Base-by-base conservation (phyloP, 2,329 filamentous ascomycete genomes). In the Metarhizium humberi region DNA sequence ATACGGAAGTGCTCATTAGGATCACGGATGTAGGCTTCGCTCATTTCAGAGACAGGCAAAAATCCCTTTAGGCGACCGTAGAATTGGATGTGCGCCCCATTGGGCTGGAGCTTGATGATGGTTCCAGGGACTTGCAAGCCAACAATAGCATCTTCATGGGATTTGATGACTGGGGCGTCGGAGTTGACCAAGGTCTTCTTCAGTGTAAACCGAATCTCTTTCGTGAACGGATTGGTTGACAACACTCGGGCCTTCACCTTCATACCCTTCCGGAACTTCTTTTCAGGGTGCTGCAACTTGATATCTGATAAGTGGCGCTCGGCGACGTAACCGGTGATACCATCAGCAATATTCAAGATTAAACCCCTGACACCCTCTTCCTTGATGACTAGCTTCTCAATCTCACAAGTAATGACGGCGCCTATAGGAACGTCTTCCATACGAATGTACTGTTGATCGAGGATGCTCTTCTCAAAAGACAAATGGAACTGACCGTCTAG, bases 141-240 rank as follows among this genome's bases (percentile, higher is more conserved):
- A 54, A 87, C 78, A 13, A 78, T 73, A 25, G 95, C 82, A 49
- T 86, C 81, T n/a, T 84, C 79, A 64, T 91, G 95, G 14, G 85
- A 81, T 60, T 87, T 84, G 77, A 95, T 87, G 10, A 89, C 80
- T n/a, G 84, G 76, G 0, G 85, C 81, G 55, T 96, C 92, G 0
- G 90, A 94, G 71, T 96, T 95, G 61, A 99, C 83, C 18, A 99
- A 77, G 1, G 89, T 89, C 75, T 97, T 99, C 77, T 97, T 99
- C 62, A 99, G 70, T 0, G 94, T 97, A 60, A 99, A 78, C 36
- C 88, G 86, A 61, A 97, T 80, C 66, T 91, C 87, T 56, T 86
- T 85, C 72, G 87, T 92, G 52, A 81, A 78, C 2, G 82, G 71
- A 64, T 96, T 84, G 16, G 85, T 87, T 0, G 90, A 95, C 32